Base-by-base conservation (phyloP, 73 alveolate species). In the Symbiodinium pilosum region DNA sequence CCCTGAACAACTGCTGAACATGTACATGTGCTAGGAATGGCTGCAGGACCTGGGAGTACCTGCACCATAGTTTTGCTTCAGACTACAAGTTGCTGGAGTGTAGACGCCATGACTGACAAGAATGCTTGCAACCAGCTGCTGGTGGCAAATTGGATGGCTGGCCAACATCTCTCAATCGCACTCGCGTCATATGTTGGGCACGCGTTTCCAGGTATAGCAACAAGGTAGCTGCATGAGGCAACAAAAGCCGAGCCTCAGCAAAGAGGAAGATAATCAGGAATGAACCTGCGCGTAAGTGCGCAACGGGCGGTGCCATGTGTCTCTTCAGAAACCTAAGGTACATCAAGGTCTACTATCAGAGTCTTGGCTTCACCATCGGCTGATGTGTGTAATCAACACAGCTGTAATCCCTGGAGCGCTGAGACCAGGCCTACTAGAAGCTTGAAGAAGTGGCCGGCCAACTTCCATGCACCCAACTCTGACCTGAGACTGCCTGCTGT, bases 381-480 rank as follows among this genome's bases (percentile, higher is more conserved):
- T n/a, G 28, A 36, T 51, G 28, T 75, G 5, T 75, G 3, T 24
- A 4, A 12, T 9, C 8, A 75, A 47, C 47, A n/a, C n/a, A n/a
- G n/a, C n/a, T 83, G n/a, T 16, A 20, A 2, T 12, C n/a, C 73
- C 32, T 11, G 21, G 36, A 43, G 12, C 41, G 16, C 7, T 43
- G 34, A 71, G 36, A n/a, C 40, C 93, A 52, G 47, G 88, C 97
- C 97, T 41, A 91, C 97, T 69, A 91, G 52, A 34, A 91, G 52
- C 40, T 68, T 43, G 41, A 91, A 91, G 97, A 91, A 91, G 81
- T 91, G 87, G 40, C 97, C 97, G 16, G 97, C 97, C 71, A 91
- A 41, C 56, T 91, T 91, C 97, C 97, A 91, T 0, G 89, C 87
- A 86, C 89, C 97, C 97, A 91, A 30, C 47, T 91, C 89, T 21